Conservation (phyloP, 345 rosid genomes). For the sweet orange (Citrus sinensis) region DVS_A1.0 CM039166.1:17529501-17530000, state of each 20-base stretch:
- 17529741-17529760: background rate
- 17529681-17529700: background rate
- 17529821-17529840: too few relatives aligned
- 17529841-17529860: background rate
- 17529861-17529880: background rate
- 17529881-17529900: background rate
- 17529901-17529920: background rate
- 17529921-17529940: background rate
- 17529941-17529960: background rate
- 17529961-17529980: background rate
- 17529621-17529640: background rate
- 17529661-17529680: background rate
- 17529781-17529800: too few relatives aligned
- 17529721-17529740: background rate
- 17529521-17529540: background rate
- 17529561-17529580: background rate
- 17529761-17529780: background rate
- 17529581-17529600: background rate
- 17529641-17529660: background rate
- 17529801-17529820: too few relatives aligned
- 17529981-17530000: background rate
- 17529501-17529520: background rate
- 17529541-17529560: background rate
- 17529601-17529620: background rate
- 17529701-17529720: background rate